A percentile compares a stretch with the other conserved stretches of the same genome.
These are phyloP conservation scores for Myxozyma sirexii DNA, from an alignment of 805 yeast species.

Conservation along the genomic window DNA sequence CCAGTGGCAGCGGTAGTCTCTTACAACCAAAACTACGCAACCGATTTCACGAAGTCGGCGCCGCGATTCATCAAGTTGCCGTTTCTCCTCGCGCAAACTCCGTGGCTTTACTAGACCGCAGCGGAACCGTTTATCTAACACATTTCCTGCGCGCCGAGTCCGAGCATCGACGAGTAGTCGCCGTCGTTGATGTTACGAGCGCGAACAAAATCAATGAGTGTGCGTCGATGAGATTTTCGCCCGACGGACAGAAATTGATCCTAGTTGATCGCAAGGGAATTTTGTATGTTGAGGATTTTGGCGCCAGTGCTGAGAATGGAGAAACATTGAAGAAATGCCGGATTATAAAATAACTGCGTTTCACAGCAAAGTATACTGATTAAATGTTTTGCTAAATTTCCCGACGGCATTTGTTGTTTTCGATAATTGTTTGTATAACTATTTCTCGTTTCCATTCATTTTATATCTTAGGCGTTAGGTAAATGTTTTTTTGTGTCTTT, in stretches of 20 bases:
- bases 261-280: constrained; percentile 81
- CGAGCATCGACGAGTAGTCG: constrained; percentile 60
- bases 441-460: background rate
- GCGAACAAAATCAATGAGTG: constrained; percentile 73
- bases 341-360: constrained; percentile 23
- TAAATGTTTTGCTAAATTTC: background rate
- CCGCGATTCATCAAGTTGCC: constrained; percentile 69
- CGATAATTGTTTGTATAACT: background rate
- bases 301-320: constrained; percentile 58
- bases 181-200: constrained; percentile 76
- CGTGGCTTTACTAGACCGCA: constrained; percentile 75
- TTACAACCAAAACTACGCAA: constrained; percentile 64
- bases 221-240: constrained; percentile 76
- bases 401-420: background rate
- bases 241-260: constrained; percentile 78
- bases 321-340: constrained; percentile 31
- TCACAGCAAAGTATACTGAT: no score
- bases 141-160: constrained; percentile 58
- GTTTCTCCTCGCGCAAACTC: constrained; percentile 87
- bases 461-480: background rate
- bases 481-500: background rate
- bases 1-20: constrained; percentile 35
- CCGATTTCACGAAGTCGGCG: constrained; percentile 78
- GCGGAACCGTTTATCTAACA: constrained; percentile 67
- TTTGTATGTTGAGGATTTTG: constrained; percentile 79